Evolutionary conservation across 805 yeast genomes (phyloP), one percentile per base, ranked within the genome.

Genomic region (Zygotorulaspora danielsina): DNA sequence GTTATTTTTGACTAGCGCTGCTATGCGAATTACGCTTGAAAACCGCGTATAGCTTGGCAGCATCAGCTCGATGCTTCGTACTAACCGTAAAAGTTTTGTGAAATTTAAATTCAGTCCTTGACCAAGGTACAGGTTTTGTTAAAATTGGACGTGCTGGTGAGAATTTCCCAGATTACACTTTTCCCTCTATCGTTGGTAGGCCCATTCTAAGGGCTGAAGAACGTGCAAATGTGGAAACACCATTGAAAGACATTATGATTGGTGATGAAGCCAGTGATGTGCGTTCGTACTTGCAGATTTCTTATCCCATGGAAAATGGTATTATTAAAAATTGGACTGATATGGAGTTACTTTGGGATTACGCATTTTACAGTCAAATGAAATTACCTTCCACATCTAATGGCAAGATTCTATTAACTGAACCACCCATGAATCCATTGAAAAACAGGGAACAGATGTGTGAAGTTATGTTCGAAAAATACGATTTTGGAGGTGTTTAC

Each of bases 261-360:
- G 98, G 98, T 49, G 83, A 81, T 50, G 97, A 93, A 59, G 98
- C 98, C 34, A 77, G 85, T 49, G 84, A 84, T 19, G 95, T 85
- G 24, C 78, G 98, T 55, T 81, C 96, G 2, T 77, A 89, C 50
- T 73, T 93, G 44, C 96, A 93, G 66, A 78, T 93, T 41, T 80
- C 89, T n/a, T 93, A 93, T 58, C 98, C 98, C 9, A 89, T 93
- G 97, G 98, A 93, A 66, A 93, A 93, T 62, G 98, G 98, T 57
- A 86, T 93, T 55, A 90, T 93, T 61, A 83, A 81, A 59, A 87
- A 89, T 64, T 93, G 98, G 98, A 96, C 89, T 54, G 98, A 93
- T 63, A 93, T 93, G 97, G 96, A 87, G 56, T 89, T 89, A 55
- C 72, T 93, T 45, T 93, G 98, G 98, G 96, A 93, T 66, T 93